Percentiles rank a stretch among this genome's conserved stretches.
These are phyloP conservation scores for Ceriops tagal DNA, from an alignment of 345 rosid species.

Conservation along the genomic window DNA sequence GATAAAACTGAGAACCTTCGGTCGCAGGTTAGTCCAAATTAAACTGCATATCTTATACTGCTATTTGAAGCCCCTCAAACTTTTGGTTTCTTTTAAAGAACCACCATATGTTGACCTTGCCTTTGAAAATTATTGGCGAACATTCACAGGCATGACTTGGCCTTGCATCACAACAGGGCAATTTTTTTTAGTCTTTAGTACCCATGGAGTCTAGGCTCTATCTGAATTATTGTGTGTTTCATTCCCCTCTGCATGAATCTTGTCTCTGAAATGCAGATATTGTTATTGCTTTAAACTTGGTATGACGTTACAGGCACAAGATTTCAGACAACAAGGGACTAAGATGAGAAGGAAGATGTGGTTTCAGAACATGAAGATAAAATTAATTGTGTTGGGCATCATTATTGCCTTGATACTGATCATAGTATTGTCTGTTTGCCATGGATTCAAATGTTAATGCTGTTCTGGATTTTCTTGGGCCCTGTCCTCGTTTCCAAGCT, in stretches of 20 bases:
- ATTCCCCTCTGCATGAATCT: neutral
- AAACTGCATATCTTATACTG: neutral
- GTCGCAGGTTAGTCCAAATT: constrained; percentile 56
- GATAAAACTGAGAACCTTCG: constrained; percentile 98
- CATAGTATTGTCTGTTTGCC: constrained; percentile 67
- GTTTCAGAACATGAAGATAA: constrained; percentile 90
- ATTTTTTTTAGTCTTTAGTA: too few species aligned
- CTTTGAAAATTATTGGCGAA: neutral
- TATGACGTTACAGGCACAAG: constrained; percentile 67
- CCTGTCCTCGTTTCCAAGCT: constrained; percentile 20
- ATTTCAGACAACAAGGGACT: constrained; percentile 88
- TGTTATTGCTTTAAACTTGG: neutral
- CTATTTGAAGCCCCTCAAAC: neutral
- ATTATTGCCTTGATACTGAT: constrained; percentile 59
- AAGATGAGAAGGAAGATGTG: constrained; percentile 87
- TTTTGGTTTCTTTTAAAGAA: neutral
- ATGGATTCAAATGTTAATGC: constrained; percentile 64
- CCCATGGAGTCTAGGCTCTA: neutral
- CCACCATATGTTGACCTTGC: neutral
- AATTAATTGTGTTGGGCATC: constrained; percentile 71
- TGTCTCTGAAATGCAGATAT: neutral
- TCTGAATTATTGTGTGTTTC: neutral
- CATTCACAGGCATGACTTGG: neutral
- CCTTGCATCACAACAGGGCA: too few species aligned
- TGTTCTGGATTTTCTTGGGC: constrained; percentile 8